phyloP scores from a whole-genome alignment of 2,329 filamentous ascomycete species.

The Curvularia spicifera region DNA sequence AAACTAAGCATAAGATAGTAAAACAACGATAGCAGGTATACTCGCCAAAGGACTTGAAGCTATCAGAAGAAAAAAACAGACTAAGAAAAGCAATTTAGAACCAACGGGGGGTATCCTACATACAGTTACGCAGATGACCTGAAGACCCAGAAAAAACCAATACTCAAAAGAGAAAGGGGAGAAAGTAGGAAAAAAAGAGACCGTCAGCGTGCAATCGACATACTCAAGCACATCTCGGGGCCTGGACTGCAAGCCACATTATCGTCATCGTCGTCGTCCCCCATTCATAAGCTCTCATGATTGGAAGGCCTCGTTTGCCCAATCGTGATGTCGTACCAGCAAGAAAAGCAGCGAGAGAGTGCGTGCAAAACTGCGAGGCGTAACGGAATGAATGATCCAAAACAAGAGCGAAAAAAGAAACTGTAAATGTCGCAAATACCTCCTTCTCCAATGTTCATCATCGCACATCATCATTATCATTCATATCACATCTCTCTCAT shows the following conservation, averaged over 20 bases:
- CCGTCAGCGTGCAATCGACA: too few relatives aligned
- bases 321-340: neutral
- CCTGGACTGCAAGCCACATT: neutral
- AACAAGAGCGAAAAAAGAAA: neutral
- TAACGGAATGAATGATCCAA: neutral
- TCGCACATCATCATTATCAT: neutral
- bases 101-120: slow-evolving; percentile 6
- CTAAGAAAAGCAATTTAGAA: neutral
- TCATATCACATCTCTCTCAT: neutral
- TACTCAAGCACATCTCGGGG: too few relatives aligned
- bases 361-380: neutral
- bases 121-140: slow-evolving; percentile 6
- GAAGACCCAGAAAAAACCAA: neutral
- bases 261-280: neutral
- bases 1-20: neutral
- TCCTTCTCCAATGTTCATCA: neutral
- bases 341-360: neutral
- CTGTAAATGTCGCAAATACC: neutral
- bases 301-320: neutral
- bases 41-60: neutral
- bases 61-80: neutral
- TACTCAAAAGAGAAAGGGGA: neutral
- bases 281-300: neutral
- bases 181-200: too few relatives aligned
- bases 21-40: neutral